Evolutionary conservation across 2,329 filamentous ascomycete genomes (phyloP).

Genomic region (Aspergillus brasiliensis): DNA sequence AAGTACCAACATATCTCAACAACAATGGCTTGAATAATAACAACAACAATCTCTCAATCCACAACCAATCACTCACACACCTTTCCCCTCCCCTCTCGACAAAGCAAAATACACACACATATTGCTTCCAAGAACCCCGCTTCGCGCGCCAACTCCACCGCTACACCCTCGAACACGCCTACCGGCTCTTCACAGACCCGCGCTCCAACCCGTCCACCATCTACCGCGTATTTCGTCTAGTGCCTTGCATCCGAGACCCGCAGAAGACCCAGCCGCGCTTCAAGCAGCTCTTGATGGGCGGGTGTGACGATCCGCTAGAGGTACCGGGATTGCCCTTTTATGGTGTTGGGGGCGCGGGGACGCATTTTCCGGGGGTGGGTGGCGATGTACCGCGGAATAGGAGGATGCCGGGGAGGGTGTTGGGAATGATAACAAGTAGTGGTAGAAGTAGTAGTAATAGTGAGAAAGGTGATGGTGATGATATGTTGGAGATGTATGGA

Average conservation of each 20-base stretch:
- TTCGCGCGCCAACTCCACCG: conserved; percentile 66
- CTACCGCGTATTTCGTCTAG: conserved; percentile 68
- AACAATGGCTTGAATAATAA: too few species aligned
- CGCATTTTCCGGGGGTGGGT: conserved; percentile 58
- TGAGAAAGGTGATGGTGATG: too few species aligned
- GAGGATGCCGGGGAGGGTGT: conserved; percentile 21
- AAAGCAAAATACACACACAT: background rate
- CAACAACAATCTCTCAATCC: too few species aligned
- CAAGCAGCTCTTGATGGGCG: conserved; percentile 39
- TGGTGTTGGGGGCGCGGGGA: conserved; percentile 68
- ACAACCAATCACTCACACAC: background rate
- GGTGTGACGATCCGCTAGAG: conserved; percentile 55
- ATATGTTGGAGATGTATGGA: conserved; percentile 11
- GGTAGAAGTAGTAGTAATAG: too few species aligned
- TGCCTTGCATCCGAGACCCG: conserved; percentile 58
- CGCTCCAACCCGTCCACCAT: conserved; percentile 53
- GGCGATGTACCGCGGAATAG: conserved; percentile 32
- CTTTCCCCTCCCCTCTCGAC: background rate
- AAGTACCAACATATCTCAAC: too few species aligned
- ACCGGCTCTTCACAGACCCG: conserved; percentile 55
- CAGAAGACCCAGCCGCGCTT: conserved; percentile 46
- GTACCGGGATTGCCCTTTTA: conserved; percentile 64
- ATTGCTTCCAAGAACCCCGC: background rate
- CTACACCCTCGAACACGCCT: conserved; percentile 63
- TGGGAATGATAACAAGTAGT: conserved; percentile 10